These are phyloP conservation scores for Globisporangium carolinianum DNA, from an alignment of 352 stramenopile genomes.

Conservation along the genomic window DNA sequence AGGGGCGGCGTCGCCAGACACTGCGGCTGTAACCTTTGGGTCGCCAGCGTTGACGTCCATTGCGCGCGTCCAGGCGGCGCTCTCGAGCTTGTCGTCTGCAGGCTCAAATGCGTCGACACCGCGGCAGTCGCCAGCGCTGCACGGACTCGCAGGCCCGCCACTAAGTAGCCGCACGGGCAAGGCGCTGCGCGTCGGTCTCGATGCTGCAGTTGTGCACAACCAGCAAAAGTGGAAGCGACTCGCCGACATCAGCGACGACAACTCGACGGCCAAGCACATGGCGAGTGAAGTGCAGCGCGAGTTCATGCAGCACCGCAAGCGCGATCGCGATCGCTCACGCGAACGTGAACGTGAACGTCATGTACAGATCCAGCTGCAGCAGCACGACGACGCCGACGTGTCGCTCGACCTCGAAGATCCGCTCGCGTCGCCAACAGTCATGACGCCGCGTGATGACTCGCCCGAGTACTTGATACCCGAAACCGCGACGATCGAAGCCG, in stretches of 20 bases:
- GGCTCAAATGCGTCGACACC: conserved; percentile 10
- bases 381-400: background rate
- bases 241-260: conserved; percentile 68
- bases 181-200: conserved; percentile 44
- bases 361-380: conserved; percentile 12
- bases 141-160: background rate
- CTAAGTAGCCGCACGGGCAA: conserved; percentile 3
- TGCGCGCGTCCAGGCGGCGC: conserved; percentile 4
- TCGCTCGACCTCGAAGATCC: background rate
- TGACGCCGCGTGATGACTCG: background rate
- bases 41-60: background rate
- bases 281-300: conserved; percentile 68
- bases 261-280: conserved; percentile 81
- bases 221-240: conserved; percentile 82
- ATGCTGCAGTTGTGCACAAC: conserved; percentile 62
- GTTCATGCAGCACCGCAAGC: conserved; percentile 47
- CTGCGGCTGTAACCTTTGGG: background rate
- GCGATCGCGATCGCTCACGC: conserved; percentile 19
- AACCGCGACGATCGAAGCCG: conserved; percentile 27
- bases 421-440: background rate
- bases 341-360: conserved; percentile 36
- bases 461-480: too few relatives aligned
- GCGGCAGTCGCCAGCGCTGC: background rate
- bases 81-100: conserved; percentile 7
- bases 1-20: background rate